Percentiles rank a stretch among this genome's conserved stretches.
Evolutionary conservation across 495 filamentous ascomycete species (phyloP).

Genomic region (Lophium mytilinum): DNA sequence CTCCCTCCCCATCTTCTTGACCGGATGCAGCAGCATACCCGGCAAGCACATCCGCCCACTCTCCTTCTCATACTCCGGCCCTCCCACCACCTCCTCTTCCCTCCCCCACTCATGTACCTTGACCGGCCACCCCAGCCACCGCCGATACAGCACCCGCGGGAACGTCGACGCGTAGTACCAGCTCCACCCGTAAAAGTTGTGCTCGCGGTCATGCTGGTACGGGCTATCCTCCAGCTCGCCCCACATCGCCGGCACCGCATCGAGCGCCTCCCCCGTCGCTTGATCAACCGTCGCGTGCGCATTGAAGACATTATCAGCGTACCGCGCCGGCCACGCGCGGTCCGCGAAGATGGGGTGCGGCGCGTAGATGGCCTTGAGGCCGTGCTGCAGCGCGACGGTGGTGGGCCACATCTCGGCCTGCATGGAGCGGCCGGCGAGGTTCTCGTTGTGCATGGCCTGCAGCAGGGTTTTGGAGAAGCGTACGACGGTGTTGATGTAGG

Average conservation of each 20-base stretch:
- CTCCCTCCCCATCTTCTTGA: constrained; percentile 27
- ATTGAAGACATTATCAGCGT: constrained; percentile 56
- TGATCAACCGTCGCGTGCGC: constrained; percentile 42
- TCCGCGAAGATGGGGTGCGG: constrained; percentile 67
- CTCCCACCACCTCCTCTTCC: constrained; percentile 17
- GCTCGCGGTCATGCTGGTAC: constrained; percentile 40
- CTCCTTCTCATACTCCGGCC: constrained; percentile 17
- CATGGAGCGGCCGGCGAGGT: constrained; percentile 51
- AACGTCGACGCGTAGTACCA: constrained; percentile 51
- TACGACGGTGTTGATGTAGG: constrained; percentile 58
- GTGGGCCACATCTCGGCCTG: constrained; percentile 63
- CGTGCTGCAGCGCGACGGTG: constrained; percentile 58
- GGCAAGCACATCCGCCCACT: constrained; percentile 91
- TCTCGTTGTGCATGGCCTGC: constrained; percentile 55
- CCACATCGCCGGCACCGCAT: constrained; percentile 24
- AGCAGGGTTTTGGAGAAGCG: constrained; percentile 56
- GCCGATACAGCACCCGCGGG: constrained; percentile 50
- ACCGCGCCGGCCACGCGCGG: constrained; percentile 46
- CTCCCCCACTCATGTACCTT: constrained; percentile 12
- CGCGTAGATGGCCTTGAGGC: constrained; percentile 60
- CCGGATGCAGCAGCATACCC: constrained; percentile 53
- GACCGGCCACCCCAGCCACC: constrained; percentile 48
- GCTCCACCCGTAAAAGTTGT: constrained; percentile 47
- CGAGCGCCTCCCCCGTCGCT: constrained; percentile 39
- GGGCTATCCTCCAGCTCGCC: constrained; percentile 27